A percentile compares a stretch with the other conserved stretches of the same genome.
Evolutionary conservation across 2,329 filamentous ascomycete genomes (phyloP).

Genomic region (Aspergillus fijiensis): DNA sequence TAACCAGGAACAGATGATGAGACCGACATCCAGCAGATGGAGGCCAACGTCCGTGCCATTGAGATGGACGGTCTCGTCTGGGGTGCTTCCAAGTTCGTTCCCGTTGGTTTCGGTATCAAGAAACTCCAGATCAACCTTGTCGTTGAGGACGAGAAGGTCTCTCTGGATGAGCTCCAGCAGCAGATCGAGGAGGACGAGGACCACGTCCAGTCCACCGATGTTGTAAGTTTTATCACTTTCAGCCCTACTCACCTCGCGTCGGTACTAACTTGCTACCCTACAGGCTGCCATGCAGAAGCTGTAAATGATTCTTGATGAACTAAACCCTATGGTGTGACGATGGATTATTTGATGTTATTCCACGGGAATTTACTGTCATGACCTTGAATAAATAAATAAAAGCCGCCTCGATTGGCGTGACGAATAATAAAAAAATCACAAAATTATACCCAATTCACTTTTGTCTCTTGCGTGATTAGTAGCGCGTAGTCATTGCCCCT

Average conservation of each 20-base stretch:
- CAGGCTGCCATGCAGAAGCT: constrained; percentile 84
- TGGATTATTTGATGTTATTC: constrained; percentile 35
- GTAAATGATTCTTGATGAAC: constrained; percentile 54
- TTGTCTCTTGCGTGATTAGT: neutral
- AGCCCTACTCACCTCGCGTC: neutral
- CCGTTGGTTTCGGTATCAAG: constrained; percentile 96
- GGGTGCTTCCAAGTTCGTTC: constrained; percentile 85
- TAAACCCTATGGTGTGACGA: constrained; percentile 37
- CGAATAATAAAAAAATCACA: constrained; percentile 32
- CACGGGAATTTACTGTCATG: constrained; percentile 38
- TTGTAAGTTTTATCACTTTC: constrained; percentile 52
- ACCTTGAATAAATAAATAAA: constrained; percentile 29
- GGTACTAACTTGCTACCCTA: constrained; percentile 18
- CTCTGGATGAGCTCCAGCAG: constrained; percentile 80
- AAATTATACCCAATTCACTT: constrained; percentile 22
- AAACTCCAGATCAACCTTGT: constrained; percentile 99
- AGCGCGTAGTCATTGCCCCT: neutral
- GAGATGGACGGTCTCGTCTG: constrained; percentile 93
- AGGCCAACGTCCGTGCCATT: constrained; percentile 76
- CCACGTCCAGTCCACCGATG: constrained; percentile 90
- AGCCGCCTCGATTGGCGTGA: constrained; percentile 30
- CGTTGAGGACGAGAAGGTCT: constrained; percentile 95
- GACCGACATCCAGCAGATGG: constrained; percentile 83
- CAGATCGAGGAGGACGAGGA: constrained; percentile 86
- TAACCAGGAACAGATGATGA: constrained; percentile 68